Conservation (phyloP, 192 early-diverging fungal genomes). For the Podila epicladia region DNA sequence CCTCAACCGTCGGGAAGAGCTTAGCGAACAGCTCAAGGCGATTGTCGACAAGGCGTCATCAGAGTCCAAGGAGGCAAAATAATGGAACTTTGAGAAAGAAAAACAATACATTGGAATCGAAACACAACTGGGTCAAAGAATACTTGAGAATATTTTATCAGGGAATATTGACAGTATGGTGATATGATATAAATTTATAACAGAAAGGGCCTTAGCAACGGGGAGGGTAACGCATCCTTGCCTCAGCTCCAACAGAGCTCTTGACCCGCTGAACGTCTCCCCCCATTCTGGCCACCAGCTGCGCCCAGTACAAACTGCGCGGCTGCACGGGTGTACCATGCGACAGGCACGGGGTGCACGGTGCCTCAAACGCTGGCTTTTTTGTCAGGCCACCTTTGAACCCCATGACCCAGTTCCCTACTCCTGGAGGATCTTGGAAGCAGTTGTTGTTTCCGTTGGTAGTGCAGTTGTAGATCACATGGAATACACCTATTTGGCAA, state of each 20-base stretch:
- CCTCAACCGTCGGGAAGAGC: slow-evolving; percentile 9
- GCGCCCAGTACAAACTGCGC: slow-evolving; percentile 44
- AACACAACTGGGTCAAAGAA: no score
- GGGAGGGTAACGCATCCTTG: slow-evolving; percentile 21
- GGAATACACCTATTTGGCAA: slow-evolving; percentile 22
- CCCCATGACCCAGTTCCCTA: slow-evolving; percentile 33
- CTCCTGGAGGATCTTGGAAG: slow-evolving; percentile 40
- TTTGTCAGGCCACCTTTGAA: slow-evolving; percentile 15
- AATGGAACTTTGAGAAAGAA: no score
- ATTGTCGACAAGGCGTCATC: slow-evolving; percentile 4
- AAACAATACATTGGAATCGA: no score
- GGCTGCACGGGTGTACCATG: slow-evolving; percentile 8
- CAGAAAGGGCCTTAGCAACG: background rate
- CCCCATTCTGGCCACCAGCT: slow-evolving; percentile 26
- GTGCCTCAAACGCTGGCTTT: slow-evolving; percentile 17
- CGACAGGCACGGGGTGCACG: background rate
- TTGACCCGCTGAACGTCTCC: slow-evolving; percentile 37
- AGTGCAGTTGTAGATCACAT: slow-evolving; percentile 42
- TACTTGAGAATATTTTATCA: no score
- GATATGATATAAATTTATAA: background rate
- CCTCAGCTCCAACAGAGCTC: slow-evolving; percentile 19
- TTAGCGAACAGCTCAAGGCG: slow-evolving; percentile 28
- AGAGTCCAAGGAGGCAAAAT: background rate
- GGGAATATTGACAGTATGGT: background rate
- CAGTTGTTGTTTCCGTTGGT: slow-evolving; percentile 18